These are phyloP conservation scores for Vigna reflexopilosa DNA, from an alignment of 306 rosid genomes.

Conservation along the genomic window DNA sequence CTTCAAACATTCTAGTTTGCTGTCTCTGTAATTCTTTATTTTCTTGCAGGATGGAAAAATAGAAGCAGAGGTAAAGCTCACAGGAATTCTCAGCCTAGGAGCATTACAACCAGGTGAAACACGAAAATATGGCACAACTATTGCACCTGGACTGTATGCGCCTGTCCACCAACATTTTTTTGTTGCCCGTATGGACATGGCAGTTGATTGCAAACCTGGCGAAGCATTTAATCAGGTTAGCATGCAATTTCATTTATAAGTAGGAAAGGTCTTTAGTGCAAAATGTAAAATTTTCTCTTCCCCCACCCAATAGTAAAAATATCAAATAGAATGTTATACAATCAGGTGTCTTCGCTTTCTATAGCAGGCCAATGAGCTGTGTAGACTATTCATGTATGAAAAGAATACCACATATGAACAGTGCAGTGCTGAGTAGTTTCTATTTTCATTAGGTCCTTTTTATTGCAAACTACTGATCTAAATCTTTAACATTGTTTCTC, in stretches of 20 bases:
- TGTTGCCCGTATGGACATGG: constrained; percentile 92
- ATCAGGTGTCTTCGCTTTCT: constrained; percentile 16
- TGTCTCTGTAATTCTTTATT: neutral
- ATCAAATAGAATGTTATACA: neutral
- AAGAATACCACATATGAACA: constrained; percentile 11
- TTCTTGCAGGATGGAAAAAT: constrained; percentile 76
- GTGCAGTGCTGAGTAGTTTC: neutral
- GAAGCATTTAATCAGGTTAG: constrained; percentile 83
- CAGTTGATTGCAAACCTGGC: constrained; percentile 87
- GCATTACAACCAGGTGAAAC: constrained; percentile 83
- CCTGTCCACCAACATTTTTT: constrained; percentile 88
- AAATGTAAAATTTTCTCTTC: neutral
- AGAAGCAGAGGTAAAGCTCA: constrained; percentile 87
- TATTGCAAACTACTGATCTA: neutral
- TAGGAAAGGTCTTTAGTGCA: neutral
- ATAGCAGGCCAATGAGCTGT: neutral
- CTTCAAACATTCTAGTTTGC: constrained; percentile 15
- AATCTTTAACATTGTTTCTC: neutral
- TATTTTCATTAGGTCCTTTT: constrained; percentile 1
- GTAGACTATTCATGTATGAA: neutral
- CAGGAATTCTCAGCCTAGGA: constrained; percentile 84
- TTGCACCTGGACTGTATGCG: constrained; percentile 85
- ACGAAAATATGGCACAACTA: constrained; percentile 84
- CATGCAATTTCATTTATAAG: constrained; percentile 7
- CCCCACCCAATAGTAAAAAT: neutral